Evolutionary conservation across 345 rosid genomes (phyloP).

Genomic region (Eucalyptus pumila): DNA sequence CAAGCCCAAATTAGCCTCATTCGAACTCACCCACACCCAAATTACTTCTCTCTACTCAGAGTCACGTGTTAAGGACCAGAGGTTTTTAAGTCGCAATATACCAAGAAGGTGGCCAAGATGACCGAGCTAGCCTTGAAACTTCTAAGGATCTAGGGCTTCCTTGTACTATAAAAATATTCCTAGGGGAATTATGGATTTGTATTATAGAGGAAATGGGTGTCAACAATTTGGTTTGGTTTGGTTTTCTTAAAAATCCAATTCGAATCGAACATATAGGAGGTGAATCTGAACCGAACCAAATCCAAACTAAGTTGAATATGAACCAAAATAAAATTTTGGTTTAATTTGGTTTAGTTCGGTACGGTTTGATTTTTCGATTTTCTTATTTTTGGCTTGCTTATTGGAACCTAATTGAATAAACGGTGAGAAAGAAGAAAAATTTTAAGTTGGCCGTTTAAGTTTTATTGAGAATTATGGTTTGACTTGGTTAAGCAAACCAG

Average conservation of each 20-base stretch:
- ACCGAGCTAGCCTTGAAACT: not conserved
- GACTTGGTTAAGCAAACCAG: not conserved
- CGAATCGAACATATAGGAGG: too few species aligned
- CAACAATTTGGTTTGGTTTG: too few species aligned
- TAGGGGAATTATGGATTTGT: not conserved
- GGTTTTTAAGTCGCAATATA: not conserved
- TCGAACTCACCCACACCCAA: not conserved
- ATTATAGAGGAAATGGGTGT: not conserved
- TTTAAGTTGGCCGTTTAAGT: not conserved
- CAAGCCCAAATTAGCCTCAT: not conserved
- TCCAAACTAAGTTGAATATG: too few species aligned
- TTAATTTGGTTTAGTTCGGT: too few species aligned
- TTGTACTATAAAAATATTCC: not conserved
- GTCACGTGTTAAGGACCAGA: not conserved
- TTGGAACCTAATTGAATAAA: too few species aligned
- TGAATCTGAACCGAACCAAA: too few species aligned
- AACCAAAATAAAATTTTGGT: too few species aligned
- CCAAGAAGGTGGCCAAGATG: not conserved
- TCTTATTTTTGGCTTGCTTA: too few species aligned
- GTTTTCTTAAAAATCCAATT: too few species aligned
- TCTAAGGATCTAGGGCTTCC: not conserved
- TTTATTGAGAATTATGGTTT: not conserved
- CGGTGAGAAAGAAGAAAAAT: too few species aligned
- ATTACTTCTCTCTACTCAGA: not conserved
- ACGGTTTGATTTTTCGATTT: too few species aligned